phyloP scores from a whole-genome alignment of 2,329 filamentous ascomycete genomes.

The Fusarium subglutinans region DNA sequence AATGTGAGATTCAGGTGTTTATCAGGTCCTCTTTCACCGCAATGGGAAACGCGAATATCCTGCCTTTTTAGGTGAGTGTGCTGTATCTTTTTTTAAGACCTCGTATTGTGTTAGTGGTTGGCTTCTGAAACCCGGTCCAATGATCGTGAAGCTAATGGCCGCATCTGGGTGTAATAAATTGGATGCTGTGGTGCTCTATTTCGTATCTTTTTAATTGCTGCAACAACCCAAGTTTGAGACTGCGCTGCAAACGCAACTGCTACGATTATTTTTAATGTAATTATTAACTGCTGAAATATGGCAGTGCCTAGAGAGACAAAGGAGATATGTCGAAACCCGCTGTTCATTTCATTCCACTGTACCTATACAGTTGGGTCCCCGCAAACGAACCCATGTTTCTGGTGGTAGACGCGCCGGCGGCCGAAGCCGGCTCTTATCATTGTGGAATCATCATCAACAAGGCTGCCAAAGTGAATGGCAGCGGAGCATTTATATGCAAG shows the following conservation, averaged over 20 bases:
- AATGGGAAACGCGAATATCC: constrained; percentile 1
- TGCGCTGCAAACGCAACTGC: not conserved
- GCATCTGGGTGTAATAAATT: constrained; percentile 19
- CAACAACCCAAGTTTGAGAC: not conserved
- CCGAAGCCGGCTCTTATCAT: constrained; percentile 2
- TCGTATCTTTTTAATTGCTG: not conserved
- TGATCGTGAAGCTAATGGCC: constrained; percentile 16
- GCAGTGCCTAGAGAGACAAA: not conserved
- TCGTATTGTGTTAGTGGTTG: constrained; percentile 22
- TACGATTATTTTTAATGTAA: not conserved
- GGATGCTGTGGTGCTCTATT: not conserved
- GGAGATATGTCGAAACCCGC: constrained; percentile 3
- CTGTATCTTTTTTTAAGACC: constrained; percentile 5
- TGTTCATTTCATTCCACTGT: not conserved
- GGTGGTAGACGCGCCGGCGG: not conserved
- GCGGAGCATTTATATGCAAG: not conserved
- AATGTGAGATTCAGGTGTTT: constrained; percentile 1
- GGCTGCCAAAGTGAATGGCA: not conserved
- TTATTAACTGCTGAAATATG: not conserved
- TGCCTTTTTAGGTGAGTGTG: not conserved
- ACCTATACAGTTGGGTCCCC: not conserved
- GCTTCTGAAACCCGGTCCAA: constrained; percentile 20
- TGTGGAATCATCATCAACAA: not conserved
- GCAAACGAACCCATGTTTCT: constrained; percentile 27
- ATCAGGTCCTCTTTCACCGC: not conserved